Evolutionary conservation across 495 filamentous ascomycete genomes (phyloP), one percentile per base, ranked within the genome.

Genomic region (Aspergillus kassunensis): DNA sequence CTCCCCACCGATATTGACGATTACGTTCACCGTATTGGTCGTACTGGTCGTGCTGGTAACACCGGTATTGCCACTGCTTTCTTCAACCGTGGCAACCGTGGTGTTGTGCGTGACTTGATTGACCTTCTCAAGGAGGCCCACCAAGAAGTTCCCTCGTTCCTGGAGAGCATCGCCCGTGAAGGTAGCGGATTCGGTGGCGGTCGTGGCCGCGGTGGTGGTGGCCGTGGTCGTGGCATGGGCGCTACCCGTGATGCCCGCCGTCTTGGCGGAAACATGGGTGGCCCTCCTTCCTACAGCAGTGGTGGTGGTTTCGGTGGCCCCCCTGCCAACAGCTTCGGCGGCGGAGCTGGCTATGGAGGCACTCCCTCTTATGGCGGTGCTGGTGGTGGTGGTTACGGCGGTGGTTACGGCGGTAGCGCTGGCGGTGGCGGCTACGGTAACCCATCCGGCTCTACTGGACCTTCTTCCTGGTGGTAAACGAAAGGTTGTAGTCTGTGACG

Each of bases 71-170:
- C 93, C 8, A 98, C 93, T 50, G 92, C 95, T 41, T 98, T 98
- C 81, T 97, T 97, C 84, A 98, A 98, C 83, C 93, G 93, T 65
- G 91, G 91, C 60, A 98, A 98, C 81, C 89, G 93, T 57, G 93
- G 91, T 70, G 88, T 98, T 57, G 93, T 96, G 43, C 86, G 90
- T 44, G 95, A 97, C 65, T 80, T 98, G 45, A 82, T 98, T 58
- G 95, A 98, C 30, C 83, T 98, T 24, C 80, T 98, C 49, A 97
- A 97, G 78, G 93, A 98, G 65, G 92, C 92, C 54, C 92, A 97
- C 75, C 93, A 98, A 69, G 93, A 97, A 61, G 84, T 97, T 52
- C 93, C 93, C 23, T 67, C 75, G 24, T 98, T 97, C 82, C 75
- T 98, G 23, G 93, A 97, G 79, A 91, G 85, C 64, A 95, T 97